Conservation (phyloP, 2,329 filamentous ascomycete genomes). For the Epichloe coenophiala region DNA sequence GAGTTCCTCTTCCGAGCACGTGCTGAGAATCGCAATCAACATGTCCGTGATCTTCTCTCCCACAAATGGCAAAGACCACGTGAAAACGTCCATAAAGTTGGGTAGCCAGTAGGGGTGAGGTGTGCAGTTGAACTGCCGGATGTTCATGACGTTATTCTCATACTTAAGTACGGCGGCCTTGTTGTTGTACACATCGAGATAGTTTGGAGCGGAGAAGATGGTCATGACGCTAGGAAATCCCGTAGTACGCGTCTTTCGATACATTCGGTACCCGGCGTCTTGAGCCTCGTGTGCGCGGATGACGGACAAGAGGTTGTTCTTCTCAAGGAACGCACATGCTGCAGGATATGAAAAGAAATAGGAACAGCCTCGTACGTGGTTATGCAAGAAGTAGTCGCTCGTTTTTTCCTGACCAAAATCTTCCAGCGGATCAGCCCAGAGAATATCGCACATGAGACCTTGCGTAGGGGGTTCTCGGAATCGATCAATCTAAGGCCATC, state of each 20-base stretch:
- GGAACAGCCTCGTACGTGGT: conserved; percentile 94
- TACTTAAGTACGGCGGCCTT: conserved; percentile 98
- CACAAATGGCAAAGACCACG: conserved; percentile 98
- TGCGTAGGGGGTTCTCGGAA: conserved; percentile 98
- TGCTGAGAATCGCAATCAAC: conserved; percentile 96
- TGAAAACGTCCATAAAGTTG: conserved; percentile 99
- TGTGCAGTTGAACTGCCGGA: conserved; percentile 98
- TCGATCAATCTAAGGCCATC: conserved; percentile 62
- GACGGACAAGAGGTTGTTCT: conserved; percentile 94
- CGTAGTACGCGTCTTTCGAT: conserved; percentile 93
- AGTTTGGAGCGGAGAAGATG: conserved; percentile 98
- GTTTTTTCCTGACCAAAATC: conserved; percentile 99
- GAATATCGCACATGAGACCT: conserved; percentile 96
- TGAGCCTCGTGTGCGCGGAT: conserved; percentile 97
- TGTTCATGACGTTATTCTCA: conserved; percentile 99
- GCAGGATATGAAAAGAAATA: conserved; percentile 99
- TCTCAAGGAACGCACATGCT: conserved; percentile 93
- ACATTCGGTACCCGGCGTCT: conserved; percentile 98
- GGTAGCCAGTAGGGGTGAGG: conserved; percentile 98
- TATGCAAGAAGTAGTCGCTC: conserved; percentile 93
- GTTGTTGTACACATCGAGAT: conserved; percentile 99
- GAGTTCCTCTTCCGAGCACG: conserved; percentile 96
- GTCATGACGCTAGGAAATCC: conserved; percentile 99
- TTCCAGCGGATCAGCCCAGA: conserved; percentile 95
- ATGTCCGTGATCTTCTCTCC: conserved; percentile 99